Conservation (phyloP, 768 basidiomycete species). For the Favolaschia claudopus region DNA sequence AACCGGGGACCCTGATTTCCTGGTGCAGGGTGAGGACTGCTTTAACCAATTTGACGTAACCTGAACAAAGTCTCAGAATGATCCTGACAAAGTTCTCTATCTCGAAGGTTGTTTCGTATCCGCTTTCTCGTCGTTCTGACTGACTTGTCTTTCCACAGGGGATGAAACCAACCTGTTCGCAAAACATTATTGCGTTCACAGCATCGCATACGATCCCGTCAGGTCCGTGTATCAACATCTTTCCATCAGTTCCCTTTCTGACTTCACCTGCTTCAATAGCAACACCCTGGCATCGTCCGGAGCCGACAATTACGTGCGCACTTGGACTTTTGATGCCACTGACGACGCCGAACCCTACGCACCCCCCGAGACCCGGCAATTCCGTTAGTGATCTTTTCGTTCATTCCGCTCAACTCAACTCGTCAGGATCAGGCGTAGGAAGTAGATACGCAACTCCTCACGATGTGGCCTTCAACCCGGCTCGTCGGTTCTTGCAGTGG, state of each 20-base stretch:
- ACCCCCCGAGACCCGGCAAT: neutral
- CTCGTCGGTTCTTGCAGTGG: conserved; percentile 49
- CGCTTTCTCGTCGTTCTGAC: neutral
- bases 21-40: conserved; percentile 41
- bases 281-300: conserved; percentile 4
- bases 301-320: conserved; percentile 8
- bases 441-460: conserved; percentile 36
- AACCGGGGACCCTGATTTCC: conserved; percentile 53
- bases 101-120: conserved; percentile 8
- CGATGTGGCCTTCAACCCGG: conserved; percentile 56
- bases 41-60: conserved; percentile 8
- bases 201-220: conserved; percentile 61
- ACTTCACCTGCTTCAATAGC: conserved; percentile 16
- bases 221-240: conserved; percentile 42
- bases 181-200: conserved; percentile 63
- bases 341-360: neutral
- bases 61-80: conserved; percentile 28
- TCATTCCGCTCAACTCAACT: neutral
- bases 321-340: conserved; percentile 8
- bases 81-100: conserved; percentile 11
- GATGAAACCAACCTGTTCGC: conserved; percentile 22
- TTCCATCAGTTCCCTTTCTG: neutral
- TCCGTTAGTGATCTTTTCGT: neutral
- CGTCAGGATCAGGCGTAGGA: conserved; percentile 26
- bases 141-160: neutral